Percentiles rank a stretch among this genome's conserved stretches.
These are phyloP conservation scores for Trichoderma sp. DNA, from an alignment of 2,329 filamentous ascomycete genomes.

Conservation along the genomic window DNA sequence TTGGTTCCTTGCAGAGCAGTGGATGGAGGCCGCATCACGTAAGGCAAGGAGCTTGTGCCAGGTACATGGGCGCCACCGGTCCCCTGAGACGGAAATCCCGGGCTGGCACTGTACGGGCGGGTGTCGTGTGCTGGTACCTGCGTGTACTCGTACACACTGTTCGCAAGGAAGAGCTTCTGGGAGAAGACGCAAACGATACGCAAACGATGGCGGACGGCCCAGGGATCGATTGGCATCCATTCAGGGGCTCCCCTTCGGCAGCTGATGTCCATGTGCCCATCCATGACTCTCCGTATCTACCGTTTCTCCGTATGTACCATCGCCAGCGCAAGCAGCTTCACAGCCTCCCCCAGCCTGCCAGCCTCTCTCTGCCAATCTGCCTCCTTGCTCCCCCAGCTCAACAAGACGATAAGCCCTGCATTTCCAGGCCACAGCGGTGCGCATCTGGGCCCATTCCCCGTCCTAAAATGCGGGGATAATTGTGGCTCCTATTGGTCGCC, in stretches of 20 bases:
- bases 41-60: background rate
- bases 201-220: conserved; percentile 2
- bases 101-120: conserved; percentile 12
- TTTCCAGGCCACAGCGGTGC: conserved; percentile 9
- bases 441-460: conserved; percentile 11
- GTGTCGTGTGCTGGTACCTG: conserved; percentile 8
- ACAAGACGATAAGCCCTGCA: conserved; percentile 19
- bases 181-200: conserved; percentile 12
- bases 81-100: conserved; percentile 8
- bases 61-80: background rate
- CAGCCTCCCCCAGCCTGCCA: background rate
- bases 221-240: conserved; percentile 2
- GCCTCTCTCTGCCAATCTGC: background rate
- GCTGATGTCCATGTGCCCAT: background rate
- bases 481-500: conserved; percentile 18
- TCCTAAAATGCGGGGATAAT: conserved; percentile 21
- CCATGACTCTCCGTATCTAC: background rate
- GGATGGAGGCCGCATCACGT: background rate
- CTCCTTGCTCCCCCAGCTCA: conserved; percentile 15
- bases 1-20: background rate
- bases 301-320: background rate
- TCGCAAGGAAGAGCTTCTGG: background rate
- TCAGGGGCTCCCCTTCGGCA: background rate
- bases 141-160: background rate
- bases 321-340: background rate